Evolutionary conservation across 768 basidiomycete species (phyloP).

Genomic region (Termitomyces sp.): DNA sequence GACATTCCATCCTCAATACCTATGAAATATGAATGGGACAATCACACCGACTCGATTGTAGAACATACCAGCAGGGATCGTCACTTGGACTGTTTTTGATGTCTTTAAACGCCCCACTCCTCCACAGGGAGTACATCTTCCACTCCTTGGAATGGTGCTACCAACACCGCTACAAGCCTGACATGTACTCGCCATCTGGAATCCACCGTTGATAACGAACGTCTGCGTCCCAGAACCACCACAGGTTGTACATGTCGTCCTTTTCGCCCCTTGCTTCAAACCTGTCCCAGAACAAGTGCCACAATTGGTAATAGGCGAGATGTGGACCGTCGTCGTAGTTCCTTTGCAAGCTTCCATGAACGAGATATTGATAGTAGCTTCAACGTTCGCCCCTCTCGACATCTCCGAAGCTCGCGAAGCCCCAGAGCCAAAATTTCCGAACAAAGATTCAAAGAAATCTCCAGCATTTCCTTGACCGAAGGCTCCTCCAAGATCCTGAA

Average conservation of each 20-base stretch:
- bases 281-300: slow-evolving; percentile 82
- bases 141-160: slow-evolving; percentile 69
- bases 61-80: slow-evolving; percentile 78
- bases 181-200: slow-evolving; percentile 96
- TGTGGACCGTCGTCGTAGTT: slow-evolving; percentile 65
- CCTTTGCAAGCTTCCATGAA: slow-evolving; percentile 98
- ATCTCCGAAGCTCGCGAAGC: slow-evolving; percentile 40
- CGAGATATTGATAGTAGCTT: slow-evolving; percentile 66
- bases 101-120: slow-evolving; percentile 87
- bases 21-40: slow-evolving; percentile 24
- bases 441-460: slow-evolving; percentile 85
- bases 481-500: slow-evolving; percentile 63
- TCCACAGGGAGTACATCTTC: slow-evolving; percentile 75
- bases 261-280: slow-evolving; percentile 81
- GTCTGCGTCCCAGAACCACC: slow-evolving; percentile 85
- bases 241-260: slow-evolving; percentile 75
- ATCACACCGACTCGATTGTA: not conserved
- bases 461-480: slow-evolving; percentile 50
- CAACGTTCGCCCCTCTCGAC: slow-evolving; percentile 76
- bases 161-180: slow-evolving; percentile 78
- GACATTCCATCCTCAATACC: slow-evolving; percentile 96
- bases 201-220: slow-evolving; percentile 88
- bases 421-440: slow-evolving; percentile 60
- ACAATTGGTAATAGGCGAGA: slow-evolving; percentile 83
- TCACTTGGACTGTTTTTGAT: slow-evolving; percentile 73